phyloP scores from a whole-genome alignment of 768 basidiomycete species.

The Naematelia aurantialba region DNA sequence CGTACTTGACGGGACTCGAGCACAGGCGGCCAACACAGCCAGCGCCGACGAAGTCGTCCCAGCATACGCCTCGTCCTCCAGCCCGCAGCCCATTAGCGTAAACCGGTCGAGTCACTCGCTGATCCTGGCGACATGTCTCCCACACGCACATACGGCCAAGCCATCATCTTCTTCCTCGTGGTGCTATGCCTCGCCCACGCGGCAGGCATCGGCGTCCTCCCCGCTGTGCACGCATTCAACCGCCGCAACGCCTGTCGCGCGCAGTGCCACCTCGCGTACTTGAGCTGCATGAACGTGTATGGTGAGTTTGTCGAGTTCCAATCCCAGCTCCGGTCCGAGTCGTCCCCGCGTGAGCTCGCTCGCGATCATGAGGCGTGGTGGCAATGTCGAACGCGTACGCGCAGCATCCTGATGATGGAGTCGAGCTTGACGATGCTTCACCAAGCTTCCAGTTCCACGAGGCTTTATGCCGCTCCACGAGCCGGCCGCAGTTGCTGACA shows the following conservation, averaged over 20 bases:
- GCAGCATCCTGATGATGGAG: too few relatives aligned
- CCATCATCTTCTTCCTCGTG: conserved; percentile 3
- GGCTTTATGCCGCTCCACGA: too few relatives aligned
- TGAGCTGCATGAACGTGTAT: conserved; percentile 44
- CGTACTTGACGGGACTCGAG: too few relatives aligned
- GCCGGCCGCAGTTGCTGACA: conserved; percentile 1
- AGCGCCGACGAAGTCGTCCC: too few relatives aligned
- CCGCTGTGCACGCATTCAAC: conserved; percentile 16
- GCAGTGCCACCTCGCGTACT: conserved; percentile 30
- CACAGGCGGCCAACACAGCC: too few relatives aligned
- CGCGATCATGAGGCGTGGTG: too few relatives aligned
- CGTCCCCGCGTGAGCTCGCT: background rate
- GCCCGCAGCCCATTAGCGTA: too few relatives aligned
- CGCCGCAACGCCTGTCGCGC: conserved; percentile 24
- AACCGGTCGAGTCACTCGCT: background rate
- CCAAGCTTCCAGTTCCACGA: too few relatives aligned
- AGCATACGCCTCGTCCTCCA: too few relatives aligned
- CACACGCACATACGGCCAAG: background rate
- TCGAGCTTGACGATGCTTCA: too few relatives aligned
- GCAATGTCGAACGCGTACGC: too few relatives aligned
- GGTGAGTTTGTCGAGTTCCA: conserved; percentile 22
- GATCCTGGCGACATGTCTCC: background rate
- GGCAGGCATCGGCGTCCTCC: background rate
- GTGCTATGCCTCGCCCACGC: conserved; percentile 10
- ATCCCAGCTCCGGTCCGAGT: background rate